A percentile compares a stretch with the other conserved stretches of the same genome.
These are phyloP conservation scores for Aegle marmelos DNA, from an alignment of 345 rosid species.

Conservation along the genomic window DNA sequence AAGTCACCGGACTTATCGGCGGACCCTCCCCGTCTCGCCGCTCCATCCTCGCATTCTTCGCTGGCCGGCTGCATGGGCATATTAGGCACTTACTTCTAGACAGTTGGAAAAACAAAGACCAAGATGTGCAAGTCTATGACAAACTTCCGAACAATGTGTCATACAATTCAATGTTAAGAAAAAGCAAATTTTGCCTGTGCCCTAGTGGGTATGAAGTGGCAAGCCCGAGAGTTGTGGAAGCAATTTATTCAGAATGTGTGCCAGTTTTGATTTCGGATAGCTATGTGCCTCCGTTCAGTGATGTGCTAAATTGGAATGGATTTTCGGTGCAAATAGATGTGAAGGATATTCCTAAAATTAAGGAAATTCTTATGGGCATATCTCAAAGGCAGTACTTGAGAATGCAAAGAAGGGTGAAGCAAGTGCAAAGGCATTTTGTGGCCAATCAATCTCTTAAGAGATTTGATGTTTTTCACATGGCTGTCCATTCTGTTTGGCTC, in stretches of 20 bases:
- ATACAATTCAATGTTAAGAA: conserved; percentile 48
- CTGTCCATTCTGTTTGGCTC: conserved; percentile 71
- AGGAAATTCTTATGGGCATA: conserved; percentile 48
- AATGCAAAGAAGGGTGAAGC: conserved; percentile 40
- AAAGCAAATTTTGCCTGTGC: conserved; percentile 62
- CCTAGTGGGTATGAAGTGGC: conserved; percentile 90
- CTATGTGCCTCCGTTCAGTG: conserved; percentile 65
- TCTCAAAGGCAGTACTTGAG: conserved; percentile 38
- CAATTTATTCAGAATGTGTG: conserved; percentile 67
- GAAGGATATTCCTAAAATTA: conserved; percentile 45
- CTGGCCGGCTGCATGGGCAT: conserved; percentile 65
- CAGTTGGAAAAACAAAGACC: conserved; percentile 61
- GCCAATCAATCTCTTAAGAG: conserved; percentile 62
- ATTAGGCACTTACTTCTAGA: conserved; percentile 48
- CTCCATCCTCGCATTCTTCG: conserved; percentile 63
- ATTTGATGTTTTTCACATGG: conserved; percentile 72
- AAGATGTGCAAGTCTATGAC: conserved; percentile 54
- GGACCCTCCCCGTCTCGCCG: conserved; percentile 43
- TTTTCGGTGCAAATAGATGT: conserved; percentile 55
- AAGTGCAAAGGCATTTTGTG: conserved; percentile 55
- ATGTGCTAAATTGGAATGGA: conserved; percentile 60
- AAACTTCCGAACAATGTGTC: conserved; percentile 35
- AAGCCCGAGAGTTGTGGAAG: conserved; percentile 72
- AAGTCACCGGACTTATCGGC: conserved; percentile 43
- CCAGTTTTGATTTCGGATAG: conserved; percentile 63